A percentile compares a stretch with the other conserved stretches of the same genome.
phyloP scores from a whole-genome alignment of 257 asterid genomes.

The Ocimum tenuiflorum region DNA sequence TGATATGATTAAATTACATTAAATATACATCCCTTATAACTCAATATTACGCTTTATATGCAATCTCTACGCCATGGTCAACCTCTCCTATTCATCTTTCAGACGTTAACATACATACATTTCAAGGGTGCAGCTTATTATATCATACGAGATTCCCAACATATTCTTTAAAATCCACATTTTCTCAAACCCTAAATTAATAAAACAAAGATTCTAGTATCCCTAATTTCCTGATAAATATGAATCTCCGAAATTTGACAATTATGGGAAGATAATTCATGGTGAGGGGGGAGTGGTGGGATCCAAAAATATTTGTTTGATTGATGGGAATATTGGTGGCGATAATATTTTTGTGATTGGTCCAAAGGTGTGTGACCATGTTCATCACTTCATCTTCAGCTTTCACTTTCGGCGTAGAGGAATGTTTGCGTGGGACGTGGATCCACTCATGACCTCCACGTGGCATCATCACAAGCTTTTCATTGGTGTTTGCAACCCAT shows the following conservation, averaged over 20 bases:
- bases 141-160: too few species aligned
- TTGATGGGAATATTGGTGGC: slow-evolving; percentile 8
- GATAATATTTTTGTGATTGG: slow-evolving; percentile 25
- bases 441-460: slow-evolving; percentile 26
- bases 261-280: not conserved
- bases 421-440: slow-evolving; percentile 20
- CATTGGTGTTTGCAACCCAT: slow-evolving; percentile 19
- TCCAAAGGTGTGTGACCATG: slow-evolving; percentile 21
- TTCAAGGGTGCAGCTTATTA: too few species aligned
- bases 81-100: too few species aligned
- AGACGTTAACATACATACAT: too few species aligned
- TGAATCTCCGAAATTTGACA: not conserved
- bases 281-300: slow-evolving; percentile 2
- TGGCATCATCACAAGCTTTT: slow-evolving; percentile 10
- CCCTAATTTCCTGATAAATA: too few species aligned
- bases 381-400: slow-evolving; percentile 17
- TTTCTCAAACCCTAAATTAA: too few species aligned
- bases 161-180: too few species aligned
- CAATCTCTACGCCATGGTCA: too few species aligned
- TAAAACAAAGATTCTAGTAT: too few species aligned
- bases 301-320: slow-evolving; percentile 1
- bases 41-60: too few species aligned
- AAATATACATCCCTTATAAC: too few species aligned
- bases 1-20: too few species aligned
- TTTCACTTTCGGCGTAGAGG: slow-evolving; percentile 34